A percentile compares a stretch with the other conserved stretches of the same genome.
These are phyloP conservation scores for Paulownia fortunei DNA, from an alignment of 257 asterid genomes.

Conservation along the genomic window DNA sequence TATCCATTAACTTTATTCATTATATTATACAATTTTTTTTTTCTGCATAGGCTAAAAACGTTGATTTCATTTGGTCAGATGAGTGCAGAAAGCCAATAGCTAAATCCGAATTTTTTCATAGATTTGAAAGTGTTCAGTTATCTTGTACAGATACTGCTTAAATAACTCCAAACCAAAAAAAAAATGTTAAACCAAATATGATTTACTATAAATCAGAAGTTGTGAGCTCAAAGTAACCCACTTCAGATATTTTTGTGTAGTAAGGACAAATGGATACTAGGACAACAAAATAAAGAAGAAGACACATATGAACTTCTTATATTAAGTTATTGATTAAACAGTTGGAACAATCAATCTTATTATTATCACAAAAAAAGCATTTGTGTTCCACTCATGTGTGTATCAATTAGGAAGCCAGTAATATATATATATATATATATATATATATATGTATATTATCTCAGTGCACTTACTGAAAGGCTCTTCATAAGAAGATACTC, in stretches of 20 bases:
- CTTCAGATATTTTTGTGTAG: not conserved
- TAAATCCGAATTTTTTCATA: not conserved
- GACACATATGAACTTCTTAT: not conserved
- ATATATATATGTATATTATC: too few relatives aligned
- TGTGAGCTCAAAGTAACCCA: not conserved
- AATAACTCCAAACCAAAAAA: not conserved
- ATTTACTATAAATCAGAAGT: not conserved
- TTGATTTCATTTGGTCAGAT: not conserved
- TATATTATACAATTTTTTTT: too few relatives aligned
- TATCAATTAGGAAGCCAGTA: not conserved
- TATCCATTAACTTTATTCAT: too few relatives aligned
- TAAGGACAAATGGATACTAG: too few relatives aligned
- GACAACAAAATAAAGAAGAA: not conserved
- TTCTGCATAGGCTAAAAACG: too few relatives aligned
- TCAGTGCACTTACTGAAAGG: constrained; percentile 76
- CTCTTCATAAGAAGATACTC: constrained; percentile 98
- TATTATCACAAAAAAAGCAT: not conserved
- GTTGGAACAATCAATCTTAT: not conserved
- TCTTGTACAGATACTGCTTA: not conserved
- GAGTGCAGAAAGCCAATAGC: not conserved
- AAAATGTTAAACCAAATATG: not conserved
- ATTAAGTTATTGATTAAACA: not conserved
- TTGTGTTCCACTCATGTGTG: not conserved
- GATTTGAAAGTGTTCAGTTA: not conserved
- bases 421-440: too few relatives aligned